phyloP scores from a whole-genome alignment of 768 basidiomycete species.

The Termitomyces sp. region DNA sequence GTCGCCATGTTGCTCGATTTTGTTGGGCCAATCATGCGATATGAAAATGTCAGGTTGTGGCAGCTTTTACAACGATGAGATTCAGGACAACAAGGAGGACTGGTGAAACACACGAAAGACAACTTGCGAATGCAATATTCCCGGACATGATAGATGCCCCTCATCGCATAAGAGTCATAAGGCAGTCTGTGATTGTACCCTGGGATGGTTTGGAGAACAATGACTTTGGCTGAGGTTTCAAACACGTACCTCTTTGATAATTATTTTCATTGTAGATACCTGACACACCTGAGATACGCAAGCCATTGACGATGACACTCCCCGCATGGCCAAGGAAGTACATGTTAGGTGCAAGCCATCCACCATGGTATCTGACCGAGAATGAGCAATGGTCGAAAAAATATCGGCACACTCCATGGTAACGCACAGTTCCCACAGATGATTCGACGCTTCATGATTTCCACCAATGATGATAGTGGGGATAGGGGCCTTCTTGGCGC shows the following conservation, averaged over 20 bases:
- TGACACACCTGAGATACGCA: constrained; percentile 91
- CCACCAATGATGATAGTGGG: constrained; percentile 94
- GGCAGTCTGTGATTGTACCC: constrained; percentile 82
- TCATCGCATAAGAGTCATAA: constrained; percentile 64
- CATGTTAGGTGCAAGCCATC: constrained; percentile 95
- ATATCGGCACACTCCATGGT: neutral
- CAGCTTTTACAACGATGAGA: neutral
- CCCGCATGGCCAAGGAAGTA: constrained; percentile 95
- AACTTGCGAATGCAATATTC: constrained; percentile 79
- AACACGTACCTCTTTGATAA: constrained; percentile 54
- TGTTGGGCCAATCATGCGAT: constrained; percentile 95
- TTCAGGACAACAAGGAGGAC: neutral
- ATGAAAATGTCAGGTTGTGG: constrained; percentile 43
- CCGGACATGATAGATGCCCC: constrained; percentile 88
- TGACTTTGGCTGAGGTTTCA: neutral
- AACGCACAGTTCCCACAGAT: constrained; percentile 90
- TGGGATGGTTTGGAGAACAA: constrained; percentile 18
- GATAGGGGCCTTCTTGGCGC: constrained; percentile 72
- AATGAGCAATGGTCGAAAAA: neutral
- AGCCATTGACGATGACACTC: constrained; percentile 79
- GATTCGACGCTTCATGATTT: constrained; percentile 96
- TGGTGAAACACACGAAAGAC: constrained; percentile 48
- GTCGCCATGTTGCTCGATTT: constrained; percentile 81
- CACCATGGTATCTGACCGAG: constrained; percentile 80
- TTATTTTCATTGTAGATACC: constrained; percentile 85